Conservation (phyloP, 169 alveolate species). For the Plasmodium cynomolgi region DNA sequence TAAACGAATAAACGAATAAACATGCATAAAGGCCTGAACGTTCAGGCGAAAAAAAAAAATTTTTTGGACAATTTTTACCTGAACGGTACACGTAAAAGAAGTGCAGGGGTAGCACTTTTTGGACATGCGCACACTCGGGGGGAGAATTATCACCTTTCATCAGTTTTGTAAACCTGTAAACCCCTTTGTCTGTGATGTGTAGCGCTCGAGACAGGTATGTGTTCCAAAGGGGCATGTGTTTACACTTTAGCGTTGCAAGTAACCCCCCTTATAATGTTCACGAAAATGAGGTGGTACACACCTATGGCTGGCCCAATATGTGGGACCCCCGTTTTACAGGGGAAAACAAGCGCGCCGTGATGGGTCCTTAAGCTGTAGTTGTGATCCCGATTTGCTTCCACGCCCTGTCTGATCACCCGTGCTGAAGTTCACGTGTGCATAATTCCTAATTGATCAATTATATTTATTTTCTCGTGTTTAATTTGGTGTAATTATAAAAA, state of each 20-base stretch:
- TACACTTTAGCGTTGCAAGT: background rate
- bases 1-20: background rate
- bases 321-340: background rate
- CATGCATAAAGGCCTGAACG: background rate
- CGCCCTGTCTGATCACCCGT: background rate
- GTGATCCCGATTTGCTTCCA: background rate
- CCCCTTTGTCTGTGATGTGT: background rate
- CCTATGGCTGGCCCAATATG: background rate
- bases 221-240: background rate
- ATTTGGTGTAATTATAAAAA: conserved; percentile 61
- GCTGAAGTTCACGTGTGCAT: background rate
- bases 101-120: background rate
- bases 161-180: background rate
- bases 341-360: background rate
- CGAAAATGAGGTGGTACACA: background rate
- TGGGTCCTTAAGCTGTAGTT: background rate
- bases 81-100: background rate
- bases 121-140: background rate
- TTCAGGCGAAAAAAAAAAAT: background rate
- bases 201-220: too few species aligned
- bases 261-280: background rate
- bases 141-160: background rate
- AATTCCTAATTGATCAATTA: conserved; percentile 54
- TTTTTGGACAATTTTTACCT: background rate
- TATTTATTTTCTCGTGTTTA: conserved; percentile 30